Evolutionary conservation across 106 monocot genomes (phyloP).

Genomic region (Acanthochlamys bracteata): DNA sequence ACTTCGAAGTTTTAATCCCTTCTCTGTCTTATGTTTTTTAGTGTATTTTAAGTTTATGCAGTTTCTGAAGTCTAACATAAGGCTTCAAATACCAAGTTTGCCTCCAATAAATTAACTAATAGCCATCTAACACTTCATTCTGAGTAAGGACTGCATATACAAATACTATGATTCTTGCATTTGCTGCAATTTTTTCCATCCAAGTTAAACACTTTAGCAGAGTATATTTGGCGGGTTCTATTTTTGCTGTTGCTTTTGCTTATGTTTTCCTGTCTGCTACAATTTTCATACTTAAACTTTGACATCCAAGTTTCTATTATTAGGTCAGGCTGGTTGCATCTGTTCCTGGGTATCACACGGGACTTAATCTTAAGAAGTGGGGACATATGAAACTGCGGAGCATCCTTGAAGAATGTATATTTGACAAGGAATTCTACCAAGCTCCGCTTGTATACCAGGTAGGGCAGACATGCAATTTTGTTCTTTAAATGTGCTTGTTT

Average conservation of each 20-base stretch:
- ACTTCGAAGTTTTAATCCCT: too few relatives aligned
- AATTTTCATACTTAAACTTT: too few relatives aligned
- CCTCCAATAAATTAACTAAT: too few relatives aligned
- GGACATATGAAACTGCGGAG: constrained; percentile 88
- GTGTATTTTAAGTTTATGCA: too few relatives aligned
- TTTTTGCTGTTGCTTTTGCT: background rate
- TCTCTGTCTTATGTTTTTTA: too few relatives aligned
- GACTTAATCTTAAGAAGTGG: constrained; percentile 75
- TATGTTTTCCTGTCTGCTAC: background rate
- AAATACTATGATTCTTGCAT: too few relatives aligned
- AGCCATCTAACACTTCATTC: background rate
- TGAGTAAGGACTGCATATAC: too few relatives aligned
- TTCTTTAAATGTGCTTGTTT: too few relatives aligned
- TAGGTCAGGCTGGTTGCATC: constrained; percentile 92
- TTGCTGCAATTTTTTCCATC: too few relatives aligned
- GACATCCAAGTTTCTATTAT: background rate
- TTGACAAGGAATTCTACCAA: constrained; percentile 72
- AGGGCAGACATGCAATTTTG: background rate
- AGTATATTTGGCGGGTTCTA: too few relatives aligned
- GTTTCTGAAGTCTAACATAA: background rate
- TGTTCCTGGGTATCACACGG: constrained; percentile 91
- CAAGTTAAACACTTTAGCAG: too few relatives aligned
- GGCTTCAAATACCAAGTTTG: too few relatives aligned
- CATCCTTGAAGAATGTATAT: constrained; percentile 55
- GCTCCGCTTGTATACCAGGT: constrained; percentile 94